Base-by-base conservation (phyloP, 225 moss, liverwort and hornwort genomes). In the Asterella californica region DNA sequence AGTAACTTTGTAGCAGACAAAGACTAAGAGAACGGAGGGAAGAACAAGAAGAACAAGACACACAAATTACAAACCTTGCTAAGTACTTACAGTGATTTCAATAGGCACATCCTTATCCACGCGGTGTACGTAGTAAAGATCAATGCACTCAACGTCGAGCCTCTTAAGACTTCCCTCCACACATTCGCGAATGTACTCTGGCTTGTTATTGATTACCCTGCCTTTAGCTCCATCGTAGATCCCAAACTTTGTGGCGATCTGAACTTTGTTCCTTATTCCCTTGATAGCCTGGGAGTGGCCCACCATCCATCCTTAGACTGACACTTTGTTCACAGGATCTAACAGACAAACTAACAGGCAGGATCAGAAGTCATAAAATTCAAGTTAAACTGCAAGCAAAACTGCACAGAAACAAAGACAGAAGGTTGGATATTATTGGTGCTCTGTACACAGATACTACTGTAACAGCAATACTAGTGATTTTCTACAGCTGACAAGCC, bases 241-340 rank as follows among this genome's bases (percentile, higher is more conserved):
- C 46, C 77, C 89, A 66, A 82, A 90, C 47, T 90, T 90, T 33
- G 89, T 82, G 17, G 89, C 89, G 70, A 90, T 73, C 80, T 90
- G 82, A 42, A 90, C 85, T 82, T 88, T 90, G 2, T 83, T 85
- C 52, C 90, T 85, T 27, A 88, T 85, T 25, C 78, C 90, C 63
- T 86, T 88, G 53, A 90, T 79, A 7, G 90, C 86, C 90, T 90
- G 46, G 78, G 6, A 24, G 32, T 27, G 22, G 42, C 25, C 30
- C 48, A 48, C 30, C 24, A 50, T 15, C n/a, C 1, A 10, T 25
- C 24, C 10, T 48, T 19, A 47, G 17, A 72, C n/a, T 49, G 25
- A 72, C 4, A n/a, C 29, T 22, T n/a, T 10, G 36, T 69, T 27
- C 2, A 2, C 42, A 11, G 22, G 42, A 45, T 9, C 3, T 71